Conservation (phyloP, 2,329 filamentous ascomycete genomes). For the Pyrenophora tritici-repentis region DNA sequence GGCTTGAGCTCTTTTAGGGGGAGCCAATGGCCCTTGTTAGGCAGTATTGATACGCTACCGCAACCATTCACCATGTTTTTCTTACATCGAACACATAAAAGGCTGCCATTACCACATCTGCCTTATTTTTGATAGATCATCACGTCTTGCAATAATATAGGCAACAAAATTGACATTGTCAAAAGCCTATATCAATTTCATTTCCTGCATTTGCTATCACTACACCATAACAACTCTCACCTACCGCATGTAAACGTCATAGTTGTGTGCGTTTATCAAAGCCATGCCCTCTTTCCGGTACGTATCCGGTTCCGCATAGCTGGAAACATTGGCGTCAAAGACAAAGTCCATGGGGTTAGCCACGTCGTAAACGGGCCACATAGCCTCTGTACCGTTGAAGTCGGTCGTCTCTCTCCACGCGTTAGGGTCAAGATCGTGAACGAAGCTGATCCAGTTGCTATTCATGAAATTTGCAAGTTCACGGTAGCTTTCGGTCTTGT, state of each 20-base stretch:
- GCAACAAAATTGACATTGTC: too few relatives aligned
- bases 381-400: constrained; percentile 28
- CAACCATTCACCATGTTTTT: too few relatives aligned
- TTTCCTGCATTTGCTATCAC: too few relatives aligned
- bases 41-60: too few relatives aligned
- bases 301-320: constrained; percentile 50
- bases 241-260: constrained; percentile 13
- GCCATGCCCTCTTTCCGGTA: constrained; percentile 53
- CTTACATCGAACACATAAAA: too few relatives aligned
- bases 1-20: too few relatives aligned
- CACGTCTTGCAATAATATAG: too few relatives aligned
- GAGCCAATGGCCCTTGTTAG: too few relatives aligned
- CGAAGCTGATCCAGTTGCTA: constrained; percentile 53
- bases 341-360: constrained; percentile 49
- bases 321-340: constrained; percentile 53
- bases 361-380: constrained; percentile 51
- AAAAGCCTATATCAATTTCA: too few relatives aligned
- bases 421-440: constrained; percentile 46
- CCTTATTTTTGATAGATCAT: too few relatives aligned
- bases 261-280: constrained; percentile 45
- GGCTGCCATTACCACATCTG: too few relatives aligned
- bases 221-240: too few relatives aligned
- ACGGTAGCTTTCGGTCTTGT: constrained; percentile 45
- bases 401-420: constrained; percentile 24
- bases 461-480: constrained; percentile 52